These are phyloP conservation scores for Hymenoscyphus repandus DNA, from an alignment of 2,329 filamentous ascomycete species.

Conservation along the genomic window DNA sequence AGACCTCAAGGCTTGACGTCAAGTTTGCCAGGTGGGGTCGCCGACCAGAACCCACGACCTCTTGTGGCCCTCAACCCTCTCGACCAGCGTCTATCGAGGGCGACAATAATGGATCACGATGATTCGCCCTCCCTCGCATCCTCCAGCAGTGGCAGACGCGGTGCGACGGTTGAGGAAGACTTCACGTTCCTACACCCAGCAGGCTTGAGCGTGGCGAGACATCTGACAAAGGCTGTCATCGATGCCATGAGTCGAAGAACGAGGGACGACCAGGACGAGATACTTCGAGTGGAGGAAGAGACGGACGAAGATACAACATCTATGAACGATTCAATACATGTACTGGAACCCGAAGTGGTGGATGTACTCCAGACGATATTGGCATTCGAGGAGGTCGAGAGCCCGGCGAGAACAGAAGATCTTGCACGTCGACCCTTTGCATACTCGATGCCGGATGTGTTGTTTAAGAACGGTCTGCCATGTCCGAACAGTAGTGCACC, in stretches of 20 bases:
- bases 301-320: background rate
- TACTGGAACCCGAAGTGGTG: background rate
- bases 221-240: background rate
- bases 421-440: too few relatives aligned
- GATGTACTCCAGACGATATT: too few relatives aligned
- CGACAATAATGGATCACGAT: slow-evolving; percentile 3
- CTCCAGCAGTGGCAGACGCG: background rate
- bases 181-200: slow-evolving; percentile 2
- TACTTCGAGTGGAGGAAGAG: background rate
- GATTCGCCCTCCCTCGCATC: slow-evolving; percentile 1
- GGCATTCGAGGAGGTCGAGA: too few relatives aligned
- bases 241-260: background rate
- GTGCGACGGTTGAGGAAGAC: background rate
- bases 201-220: background rate
- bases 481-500: too few relatives aligned
- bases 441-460: too few relatives aligned
- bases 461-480: too few relatives aligned
- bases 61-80: background rate
- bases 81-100: background rate
- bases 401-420: too few relatives aligned
- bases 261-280: background rate
- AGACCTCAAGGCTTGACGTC: slow-evolving; percentile 15
- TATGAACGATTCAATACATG: background rate
- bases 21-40: slow-evolving; percentile 14
- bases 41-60: slow-evolving; percentile 7